Evolutionary conservation across 768 basidiomycete genomes (phyloP).

Genomic region (Boletus sp.): DNA sequence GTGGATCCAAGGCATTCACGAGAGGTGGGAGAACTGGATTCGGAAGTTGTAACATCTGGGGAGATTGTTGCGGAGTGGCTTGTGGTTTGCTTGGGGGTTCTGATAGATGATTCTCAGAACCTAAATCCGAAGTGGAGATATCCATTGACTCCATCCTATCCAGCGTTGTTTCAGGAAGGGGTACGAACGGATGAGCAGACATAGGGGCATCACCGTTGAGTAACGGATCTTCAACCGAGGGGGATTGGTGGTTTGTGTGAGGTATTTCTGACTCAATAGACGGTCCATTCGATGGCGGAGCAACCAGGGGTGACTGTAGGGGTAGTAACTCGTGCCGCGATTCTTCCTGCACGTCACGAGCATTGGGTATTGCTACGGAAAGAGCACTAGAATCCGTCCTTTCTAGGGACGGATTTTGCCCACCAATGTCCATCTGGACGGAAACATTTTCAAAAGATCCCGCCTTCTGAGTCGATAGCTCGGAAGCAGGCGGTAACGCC

Average conservation of each 20-base stretch:
- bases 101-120: neutral
- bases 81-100: neutral
- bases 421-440: conserved; percentile 7
- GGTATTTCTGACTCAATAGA: neutral
- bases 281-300: neutral
- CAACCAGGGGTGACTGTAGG: neutral
- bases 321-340: neutral
- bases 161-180: neutral
- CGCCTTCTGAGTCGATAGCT: neutral
- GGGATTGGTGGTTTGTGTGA: neutral
- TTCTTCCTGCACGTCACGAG: neutral
- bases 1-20: conserved; percentile 11
- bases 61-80: neutral
- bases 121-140: neutral
- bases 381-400: neutral
- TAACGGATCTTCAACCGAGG: neutral
- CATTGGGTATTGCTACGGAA: neutral
- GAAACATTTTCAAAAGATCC: neutral
- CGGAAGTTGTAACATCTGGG: neutral
- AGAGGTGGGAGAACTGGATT: conserved; percentile 11
- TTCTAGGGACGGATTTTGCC: neutral
- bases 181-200: neutral
- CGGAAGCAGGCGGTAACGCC: neutral
- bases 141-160: conserved; percentile 4
- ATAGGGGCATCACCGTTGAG: neutral